A percentile compares a stretch with the other conserved stretches of the same genome.
Conservation (phyloP, 352 stramenopile species). For the Paralagenidium karlingii region DNA sequence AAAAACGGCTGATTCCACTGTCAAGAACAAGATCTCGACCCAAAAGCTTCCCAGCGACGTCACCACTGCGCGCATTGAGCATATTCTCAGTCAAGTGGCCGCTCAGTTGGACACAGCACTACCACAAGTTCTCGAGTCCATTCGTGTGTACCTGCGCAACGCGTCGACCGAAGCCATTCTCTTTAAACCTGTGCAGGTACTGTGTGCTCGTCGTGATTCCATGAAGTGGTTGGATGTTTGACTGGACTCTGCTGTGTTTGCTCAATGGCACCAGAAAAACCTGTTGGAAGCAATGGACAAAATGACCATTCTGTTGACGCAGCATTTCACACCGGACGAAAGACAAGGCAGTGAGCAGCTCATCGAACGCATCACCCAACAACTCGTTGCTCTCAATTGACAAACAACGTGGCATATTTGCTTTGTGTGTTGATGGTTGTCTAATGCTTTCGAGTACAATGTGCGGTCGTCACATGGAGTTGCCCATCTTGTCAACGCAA, state of each 20-base stretch:
- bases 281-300: conserved; percentile 50
- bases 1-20: conserved; percentile 22
- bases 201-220: neutral
- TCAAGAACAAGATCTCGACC: neutral
- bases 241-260: conserved; percentile 1
- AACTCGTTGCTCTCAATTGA: too few species aligned
- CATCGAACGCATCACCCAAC: too few species aligned
- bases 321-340: too few species aligned
- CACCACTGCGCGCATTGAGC: neutral
- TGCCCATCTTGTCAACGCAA: too few species aligned
- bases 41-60: neutral
- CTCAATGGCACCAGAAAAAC: conserved; percentile 30
- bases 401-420: too few species aligned
- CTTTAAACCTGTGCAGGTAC: conserved; percentile 73
- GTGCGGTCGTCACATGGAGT: too few species aligned
- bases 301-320: too few species aligned
- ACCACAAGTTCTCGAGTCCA: conserved; percentile 31
- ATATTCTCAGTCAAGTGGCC: neutral
- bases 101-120: conserved; percentile 23
- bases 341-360: too few species aligned
- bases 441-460: too few species aligned
- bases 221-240: neutral
- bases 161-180: conserved; percentile 67
- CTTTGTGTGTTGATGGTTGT: too few species aligned
- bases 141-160: conserved; percentile 70